Evolutionary conservation across 148 eudicot genomes (phyloP), one percentile per base, ranked within the genome.

Genomic region (Fallopia convolvulus): DNA sequence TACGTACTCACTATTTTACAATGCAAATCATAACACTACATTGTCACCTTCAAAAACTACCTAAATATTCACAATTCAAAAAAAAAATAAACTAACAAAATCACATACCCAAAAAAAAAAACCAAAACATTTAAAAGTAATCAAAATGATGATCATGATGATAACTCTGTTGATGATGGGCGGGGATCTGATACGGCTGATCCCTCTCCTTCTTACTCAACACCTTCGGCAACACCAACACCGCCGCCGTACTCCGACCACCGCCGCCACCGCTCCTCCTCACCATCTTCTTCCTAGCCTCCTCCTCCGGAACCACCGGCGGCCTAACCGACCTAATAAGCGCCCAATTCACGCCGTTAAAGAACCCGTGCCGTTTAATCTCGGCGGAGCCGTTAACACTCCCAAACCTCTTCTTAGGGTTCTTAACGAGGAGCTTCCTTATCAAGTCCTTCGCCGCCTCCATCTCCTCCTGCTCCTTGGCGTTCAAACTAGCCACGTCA

Each of bases 291-390:
- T 80, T 87, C 3, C 83, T 79, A 6, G 80, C 23, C 60, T 87
- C 86, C 58, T 73, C 83, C 47, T 94, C 72, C 72, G 72, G 97
- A n/a, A 92, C 94, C 81, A 87, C 87, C 5, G 97, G 97, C 5
- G 97, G 97, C 80, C 80, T 80, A 70, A 90, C 94, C 5, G 97
- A 86, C 84, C 97, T 87, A 60, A 92, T 92, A 74, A 92, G 80
- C 47, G 97, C 97, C 97, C 97, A 92, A 82, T 92, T 92, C 78
- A 92, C 92, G 58, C 97, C 97, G 75, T 85, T 90, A 70, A 92
- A 92, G 79, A 92, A 90, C 55, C 87, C 94, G 65, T 92, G 97
- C 53, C 78, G 83, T 76, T 92, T 92, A 13, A 92, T 92, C 84
- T 92, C 97, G 32, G 83, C 82, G 1, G 93, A 87, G 14, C 97